Evolutionary conservation across 2,329 filamentous ascomycete species (phyloP), one percentile per base, ranked within the genome.

Genomic region (Trichophyton simii): DNA sequence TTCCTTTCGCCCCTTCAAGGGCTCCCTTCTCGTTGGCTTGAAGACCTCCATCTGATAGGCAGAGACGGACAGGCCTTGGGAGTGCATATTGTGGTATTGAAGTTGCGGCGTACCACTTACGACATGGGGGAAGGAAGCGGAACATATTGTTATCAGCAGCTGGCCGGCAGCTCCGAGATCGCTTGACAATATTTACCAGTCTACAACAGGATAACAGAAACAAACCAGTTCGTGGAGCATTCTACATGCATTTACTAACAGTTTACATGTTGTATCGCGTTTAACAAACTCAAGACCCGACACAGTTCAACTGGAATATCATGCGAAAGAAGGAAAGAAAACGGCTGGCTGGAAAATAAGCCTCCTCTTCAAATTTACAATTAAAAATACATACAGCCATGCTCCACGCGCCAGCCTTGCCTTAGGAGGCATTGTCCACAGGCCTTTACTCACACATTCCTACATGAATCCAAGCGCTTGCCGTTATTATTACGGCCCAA

Each of bases 241-340:
- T 36, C 34, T 15, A 34, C 34, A 55, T 28, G 25, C 3, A 25
- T 28, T 5, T 50, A 50, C 20, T 4, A 50, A 28, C 46, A 13
- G 22, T 28, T 28, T 50, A 20, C 46, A 50, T 50, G 46, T 50
- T 50, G 46, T 28, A 55, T 20, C 50, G 50, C 50, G 28, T 25
- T 55, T 55, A 55, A 55, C 11, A 36, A 55, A 55, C 25, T 34
- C 28, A 55, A 55, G 31, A 34, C n/a, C 13, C 50, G 31, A 36
- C 34, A 55, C 50, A 50, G 50, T 55, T 55, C 50, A 36, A n/a
- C 8, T 55, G 50, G 15, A 55, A 55, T 55, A 8, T 55, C 50
- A 55, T 55, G 50, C 50, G 25, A 55, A 55, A 18, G 28, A 28
- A 34, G 25, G 7, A 20, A 54, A 55, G 34, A 28, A 34, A 34